Base-by-base conservation (phyloP, 805 yeast genomes). In the Yarrowia bubula region DNA sequence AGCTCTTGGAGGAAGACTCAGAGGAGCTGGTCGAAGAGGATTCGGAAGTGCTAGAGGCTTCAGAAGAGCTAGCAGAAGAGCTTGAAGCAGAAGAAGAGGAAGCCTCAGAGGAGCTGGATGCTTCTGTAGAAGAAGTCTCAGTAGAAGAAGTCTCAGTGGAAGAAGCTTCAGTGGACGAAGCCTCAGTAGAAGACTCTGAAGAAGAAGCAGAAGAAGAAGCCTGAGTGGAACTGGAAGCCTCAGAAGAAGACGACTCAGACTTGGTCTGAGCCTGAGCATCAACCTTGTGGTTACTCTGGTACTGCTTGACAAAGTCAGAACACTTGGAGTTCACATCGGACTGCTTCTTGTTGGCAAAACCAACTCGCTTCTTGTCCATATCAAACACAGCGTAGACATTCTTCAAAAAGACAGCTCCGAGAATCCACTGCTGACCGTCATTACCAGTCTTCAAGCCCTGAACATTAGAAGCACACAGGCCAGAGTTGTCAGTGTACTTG, bases 401-500 rank as follows among this genome's bases (percentile, higher is more conserved):
- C 66, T 81, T 80, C 69, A 86, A 73, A 70, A 86, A 86, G 2
- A 84, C 78, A n/a, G 84, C 86, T 5, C 91, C 91, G 43, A 86
- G 74, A 63, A 86, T 81, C 90, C 90, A 86, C 0, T 80, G 72
- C 15, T 76, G 76, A 62, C 77, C 74, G 14, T 73, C 70, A 38
- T 72, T 71, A 10, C 78, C 73, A 13, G 76, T 69, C 32, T 76
- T 75, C n/a, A 81, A 70, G 9, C 89, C 90, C 74, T 85, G 89
- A 66, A 86, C 79, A 69, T 85, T 86, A 7, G 88, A 83, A 11
- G 86, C 85, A 76, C 91, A 86, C 70, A 81, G 79, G 0, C 87
- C 86, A 0, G 80, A 74, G 42, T 68, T 66, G 4, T 69, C 65
- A 1, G 79, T 60, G 70, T 84, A 83, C 17, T 76, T 78, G 11